A percentile compares a stretch with the other conserved stretches of the same genome.
Conservation (phyloP, 1,284 basidiomycete genomes). For the Sporisorium sorghi region DNA sequence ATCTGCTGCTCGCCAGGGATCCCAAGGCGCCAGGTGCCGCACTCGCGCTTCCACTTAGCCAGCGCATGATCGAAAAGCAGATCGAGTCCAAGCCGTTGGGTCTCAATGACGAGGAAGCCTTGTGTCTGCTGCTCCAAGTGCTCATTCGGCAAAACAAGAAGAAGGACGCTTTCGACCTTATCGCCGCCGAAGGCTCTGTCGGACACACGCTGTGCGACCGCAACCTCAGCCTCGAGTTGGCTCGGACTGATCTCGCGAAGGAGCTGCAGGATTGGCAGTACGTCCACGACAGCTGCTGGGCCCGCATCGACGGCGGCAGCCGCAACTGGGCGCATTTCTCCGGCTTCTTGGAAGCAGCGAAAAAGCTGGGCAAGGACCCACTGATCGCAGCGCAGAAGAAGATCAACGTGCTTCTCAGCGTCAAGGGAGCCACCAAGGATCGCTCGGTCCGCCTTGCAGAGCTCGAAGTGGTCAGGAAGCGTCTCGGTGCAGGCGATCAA, state of each 20-base stretch:
- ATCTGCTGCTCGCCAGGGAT: constrained; percentile 74
- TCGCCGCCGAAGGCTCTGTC: constrained; percentile 72
- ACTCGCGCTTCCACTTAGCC: constrained; percentile 77
- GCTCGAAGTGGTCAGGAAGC: constrained; percentile 69
- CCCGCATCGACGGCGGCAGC: constrained; percentile 54
- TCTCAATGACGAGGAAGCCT: constrained; percentile 78
- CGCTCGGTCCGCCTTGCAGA: constrained; percentile 79
- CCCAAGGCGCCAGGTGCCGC: constrained; percentile 70
- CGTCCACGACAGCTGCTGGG: constrained; percentile 77
- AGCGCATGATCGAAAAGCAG: constrained; percentile 75
- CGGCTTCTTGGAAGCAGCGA: constrained; percentile 32
- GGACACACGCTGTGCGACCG: constrained; percentile 77
- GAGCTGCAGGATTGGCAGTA: constrained; percentile 69
- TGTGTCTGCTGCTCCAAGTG: constrained; percentile 79
- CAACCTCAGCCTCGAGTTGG: constrained; percentile 78
- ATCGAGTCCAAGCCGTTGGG: constrained; percentile 80
- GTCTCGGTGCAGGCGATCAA: background rate
- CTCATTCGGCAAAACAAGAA: constrained; percentile 75
- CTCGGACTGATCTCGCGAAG: constrained; percentile 57
- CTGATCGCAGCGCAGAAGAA: constrained; percentile 36
- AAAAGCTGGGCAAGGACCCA: constrained; percentile 30
- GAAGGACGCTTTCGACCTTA: constrained; percentile 75
- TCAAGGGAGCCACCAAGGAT: constrained; percentile 77
- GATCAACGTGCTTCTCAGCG: constrained; percentile 63
- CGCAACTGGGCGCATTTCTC: constrained; percentile 44